Percentiles rank a stretch among this genome's conserved stretches.
Evolutionary conservation across 768 basidiomycete genomes (phyloP).

Genomic region (Russula griseocarnosa): DNA sequence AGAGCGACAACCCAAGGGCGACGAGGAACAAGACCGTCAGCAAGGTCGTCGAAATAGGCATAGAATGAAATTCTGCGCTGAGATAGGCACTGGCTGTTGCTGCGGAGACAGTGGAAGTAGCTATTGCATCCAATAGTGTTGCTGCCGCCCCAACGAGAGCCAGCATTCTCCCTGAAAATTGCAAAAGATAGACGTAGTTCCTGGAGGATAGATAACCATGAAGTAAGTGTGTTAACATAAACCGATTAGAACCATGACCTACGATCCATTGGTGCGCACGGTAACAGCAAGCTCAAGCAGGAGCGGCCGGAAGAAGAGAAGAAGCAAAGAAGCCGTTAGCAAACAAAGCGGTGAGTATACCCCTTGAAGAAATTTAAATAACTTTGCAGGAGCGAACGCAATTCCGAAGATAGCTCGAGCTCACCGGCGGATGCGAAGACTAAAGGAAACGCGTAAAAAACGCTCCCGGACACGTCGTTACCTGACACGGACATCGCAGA

Average conservation of each 20-base stretch:
- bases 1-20: slow-evolving; percentile 24
- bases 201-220: background rate
- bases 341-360: slow-evolving; percentile 28
- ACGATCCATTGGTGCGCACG: slow-evolving; percentile 25
- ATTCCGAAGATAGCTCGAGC: background rate
- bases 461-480: slow-evolving; percentile 26
- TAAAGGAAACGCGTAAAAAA: slow-evolving; percentile 27
- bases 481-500: slow-evolving; percentile 26
- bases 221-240: background rate
- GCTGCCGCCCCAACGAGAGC: slow-evolving; percentile 26
- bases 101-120: slow-evolving; percentile 27
- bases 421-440: slow-evolving; percentile 25
- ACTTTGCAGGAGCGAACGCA: no score
- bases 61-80: slow-evolving; percentile 19
- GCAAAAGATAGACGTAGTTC: slow-evolving; percentile 20
- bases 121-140: slow-evolving; percentile 25
- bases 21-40: slow-evolving; percentile 24
- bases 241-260: background rate
- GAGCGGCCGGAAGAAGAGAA: slow-evolving; percentile 25
- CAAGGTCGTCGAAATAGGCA: slow-evolving; percentile 21
- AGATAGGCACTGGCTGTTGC: slow-evolving; percentile 28
- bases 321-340: slow-evolving; percentile 24
- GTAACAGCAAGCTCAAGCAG: slow-evolving; percentile 22
- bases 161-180: slow-evolving; percentile 23
- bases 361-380: slow-evolving; percentile 4